phyloP scores from a whole-genome alignment of 352 stramenopile genomes.

The Phytophthora multivora region DNA sequence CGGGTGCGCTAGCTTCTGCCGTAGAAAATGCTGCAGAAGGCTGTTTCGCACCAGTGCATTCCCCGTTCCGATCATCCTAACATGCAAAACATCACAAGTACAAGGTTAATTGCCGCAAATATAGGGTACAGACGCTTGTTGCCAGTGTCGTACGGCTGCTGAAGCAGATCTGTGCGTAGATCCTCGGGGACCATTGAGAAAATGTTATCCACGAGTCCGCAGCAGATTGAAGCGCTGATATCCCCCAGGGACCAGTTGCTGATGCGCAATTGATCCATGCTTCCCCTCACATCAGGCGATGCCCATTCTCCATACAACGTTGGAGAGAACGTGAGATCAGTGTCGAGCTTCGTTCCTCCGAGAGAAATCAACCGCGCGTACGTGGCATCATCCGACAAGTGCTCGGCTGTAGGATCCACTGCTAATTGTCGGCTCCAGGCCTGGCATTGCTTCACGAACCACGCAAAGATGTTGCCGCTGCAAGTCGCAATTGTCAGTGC shows the following conservation, averaged over 20 bases:
- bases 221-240: slow-evolving; percentile 64
- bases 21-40: slow-evolving; percentile 57
- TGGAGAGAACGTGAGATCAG: slow-evolving; percentile 52
- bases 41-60: slow-evolving; percentile 60
- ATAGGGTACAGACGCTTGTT: neutral
- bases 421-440: slow-evolving; percentile 53
- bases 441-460: slow-evolving; percentile 60
- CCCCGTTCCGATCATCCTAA: slow-evolving; percentile 68
- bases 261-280: slow-evolving; percentile 46
- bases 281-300: slow-evolving; percentile 33
- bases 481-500: neutral
- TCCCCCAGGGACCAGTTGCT: slow-evolving; percentile 69
- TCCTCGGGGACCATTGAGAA: slow-evolving; percentile 56
- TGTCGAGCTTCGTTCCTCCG: slow-evolving; percentile 45
- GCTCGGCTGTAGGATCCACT: slow-evolving; percentile 19
- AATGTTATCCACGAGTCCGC: slow-evolving; percentile 65
- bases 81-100: neutral
- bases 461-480: slow-evolving; percentile 72
- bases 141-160: slow-evolving; percentile 40
- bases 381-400: slow-evolving; percentile 24
- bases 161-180: slow-evolving; percentile 32
- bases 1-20: slow-evolving; percentile 30
- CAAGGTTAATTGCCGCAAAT: slow-evolving; percentile 2
- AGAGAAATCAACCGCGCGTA: slow-evolving; percentile 60
- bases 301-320: slow-evolving; percentile 65